Conservation (phyloP, 306 rosid species). For the Glycine soja region DNA sequence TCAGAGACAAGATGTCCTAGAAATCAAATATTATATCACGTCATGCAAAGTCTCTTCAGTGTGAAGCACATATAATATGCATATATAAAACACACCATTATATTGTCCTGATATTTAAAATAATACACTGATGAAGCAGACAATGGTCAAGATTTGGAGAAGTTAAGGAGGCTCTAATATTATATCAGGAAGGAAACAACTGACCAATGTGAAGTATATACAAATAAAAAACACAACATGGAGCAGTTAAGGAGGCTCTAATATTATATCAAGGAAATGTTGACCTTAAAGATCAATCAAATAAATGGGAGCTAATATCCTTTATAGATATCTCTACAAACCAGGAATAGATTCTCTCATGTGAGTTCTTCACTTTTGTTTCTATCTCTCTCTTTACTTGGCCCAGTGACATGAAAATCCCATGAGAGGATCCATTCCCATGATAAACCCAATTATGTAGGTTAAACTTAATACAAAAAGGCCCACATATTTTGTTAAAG, state of each 20-base stretch:
- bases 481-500: slow-evolving; percentile 8
- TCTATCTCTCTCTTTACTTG: not conserved
- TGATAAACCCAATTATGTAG: slow-evolving; percentile 1
- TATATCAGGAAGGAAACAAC: not conserved
- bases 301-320: slow-evolving; percentile 24
- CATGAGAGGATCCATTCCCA: not conserved
- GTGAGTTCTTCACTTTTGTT: not conserved
- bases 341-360: not conserved
- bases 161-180: not conserved
- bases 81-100: too few species aligned
- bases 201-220: not conserved
- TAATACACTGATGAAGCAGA: not conserved
- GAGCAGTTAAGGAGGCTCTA: too few species aligned
- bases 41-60: slow-evolving; percentile 22
- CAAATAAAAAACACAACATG: not conserved
- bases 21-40: slow-evolving; percentile 8
- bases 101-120: not conserved
- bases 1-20: not conserved
- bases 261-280: too few species aligned
- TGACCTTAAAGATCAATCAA: slow-evolving; percentile 16
- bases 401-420: not conserved
- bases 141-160: not conserved
- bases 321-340: not conserved
- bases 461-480: not conserved
- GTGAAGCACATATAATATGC: too few species aligned